These are phyloP conservation scores for Yamadazyma sp. DNA, from an alignment of 805 yeast genomes.

Conservation along the genomic window DNA sequence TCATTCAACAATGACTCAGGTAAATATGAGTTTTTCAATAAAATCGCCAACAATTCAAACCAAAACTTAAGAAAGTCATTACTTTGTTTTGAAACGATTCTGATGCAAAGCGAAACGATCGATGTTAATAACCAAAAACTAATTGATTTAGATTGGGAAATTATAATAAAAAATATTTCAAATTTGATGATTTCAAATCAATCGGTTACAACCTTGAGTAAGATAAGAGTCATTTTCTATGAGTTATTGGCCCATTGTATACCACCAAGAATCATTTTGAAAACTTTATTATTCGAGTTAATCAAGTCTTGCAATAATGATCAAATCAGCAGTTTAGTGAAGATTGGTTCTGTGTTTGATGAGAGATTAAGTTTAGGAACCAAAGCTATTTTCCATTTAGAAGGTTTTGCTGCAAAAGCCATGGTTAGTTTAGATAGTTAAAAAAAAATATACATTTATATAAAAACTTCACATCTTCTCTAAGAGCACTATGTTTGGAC, in stretches of 20 bases:
- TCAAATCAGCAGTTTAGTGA: constrained; percentile 48
- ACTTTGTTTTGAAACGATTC: constrained; percentile 77
- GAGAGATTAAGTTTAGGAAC: constrained; percentile 83
- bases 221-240: constrained; percentile 67
- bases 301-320: constrained; percentile 21
- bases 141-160: constrained; percentile 85
- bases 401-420: constrained; percentile 85
- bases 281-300: constrained; percentile 48
- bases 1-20: constrained; percentile 27
- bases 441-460: too few relatives aligned
- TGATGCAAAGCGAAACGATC: constrained; percentile 61
- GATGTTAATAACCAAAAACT: constrained; percentile 31
- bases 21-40: constrained; percentile 34
- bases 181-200: constrained; percentile 56
- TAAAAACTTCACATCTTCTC: neutral
- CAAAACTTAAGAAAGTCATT: constrained; percentile 78
- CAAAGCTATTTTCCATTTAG: constrained; percentile 90
- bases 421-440: constrained; percentile 54
- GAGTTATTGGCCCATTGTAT: constrained; percentile 91
- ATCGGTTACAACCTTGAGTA: constrained; percentile 58
- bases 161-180: constrained; percentile 69
- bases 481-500: constrained; percentile 18
- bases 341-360: constrained; percentile 66
- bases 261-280: constrained; percentile 79
- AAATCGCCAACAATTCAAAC: constrained; percentile 53